Base-by-base conservation (phyloP, 352 stramenopile genomes). In the Aphanomyces invadans region DNA sequence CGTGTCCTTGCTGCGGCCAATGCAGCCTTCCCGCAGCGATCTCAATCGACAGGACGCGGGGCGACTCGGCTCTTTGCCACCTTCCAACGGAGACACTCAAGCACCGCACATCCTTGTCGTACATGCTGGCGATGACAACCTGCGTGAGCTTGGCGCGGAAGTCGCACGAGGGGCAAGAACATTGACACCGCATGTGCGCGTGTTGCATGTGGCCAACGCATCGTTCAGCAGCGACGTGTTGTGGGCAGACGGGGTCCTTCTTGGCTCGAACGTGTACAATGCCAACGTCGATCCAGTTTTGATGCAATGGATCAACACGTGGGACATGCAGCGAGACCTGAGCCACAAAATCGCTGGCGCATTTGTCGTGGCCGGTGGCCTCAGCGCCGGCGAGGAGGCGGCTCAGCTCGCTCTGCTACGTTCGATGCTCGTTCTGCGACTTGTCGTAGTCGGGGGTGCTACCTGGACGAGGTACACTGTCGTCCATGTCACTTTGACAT, bases 271-370 rank as follows among this genome's bases (percentile, higher is more conserved):
- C 45, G 87, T 96, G 21, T 76, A 92, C 32, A 94, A 96, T 65
- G 87, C 85, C 38, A 96, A 96, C 68, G 78, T 96, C 11, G 86
- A 96, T 64, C 83, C 87, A 7, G 83, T 89, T 73, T 84, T 88
- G 76, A 67, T 69, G 2, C 71, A 77, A 64, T 95, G 89, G 69
- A 46, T 92, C 62, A 86, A 79, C 54, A 76, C 76, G 53, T 96
- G 85, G 85, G 75, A 78, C 36, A 75, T 90, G 53, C 73, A 74
- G 5, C 73, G 75, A 42, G 86, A 94, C 72, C 44, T 95, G 52
- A 91, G 83, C 62, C 79, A 77, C 57, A 96, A 96, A 57, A 73
- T 96, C 61, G 88, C 84, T 56, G 88, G 81, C 12, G 86, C 83
- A 21, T 96, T 96, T 65, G 88, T 90, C 59, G 91, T 85, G 2